Base-by-base conservation (phyloP, 352 stramenopile species). In the Globisporangium canariense region DNA sequence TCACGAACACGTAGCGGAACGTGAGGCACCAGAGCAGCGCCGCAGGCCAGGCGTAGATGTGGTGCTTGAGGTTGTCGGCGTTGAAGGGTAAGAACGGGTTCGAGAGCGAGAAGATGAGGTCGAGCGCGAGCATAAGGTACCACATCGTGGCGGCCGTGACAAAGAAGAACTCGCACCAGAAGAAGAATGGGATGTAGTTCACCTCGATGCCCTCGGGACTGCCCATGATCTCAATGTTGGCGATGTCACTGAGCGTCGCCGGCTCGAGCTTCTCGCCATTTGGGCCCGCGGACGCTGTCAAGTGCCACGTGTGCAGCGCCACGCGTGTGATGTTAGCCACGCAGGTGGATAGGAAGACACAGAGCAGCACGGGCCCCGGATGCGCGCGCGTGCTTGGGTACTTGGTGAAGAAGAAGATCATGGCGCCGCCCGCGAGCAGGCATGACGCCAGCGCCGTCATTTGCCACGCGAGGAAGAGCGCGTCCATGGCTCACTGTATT, bases 71-170 rank as follows among this genome's bases (percentile, higher is more conserved):
- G 63, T 89, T 90, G 75, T 94, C 86, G 55, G 83, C 80, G 66
- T 92, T 89, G 74, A 94, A 94, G 8, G 86, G 86, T 54, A 94
- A 65, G 70, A 94, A 94, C 65, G 86, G 86, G 67, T 94, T 94
- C 47, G 82, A 91, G 11, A 94, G 74, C 66, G 86, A 94, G 69
- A 91, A 93, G 67, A 94, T 93, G 45, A 94, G 71, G 60, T 94
- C 84, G 18, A 93, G 66, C 58, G 86, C 84, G 30, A 94, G 70
- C 86, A 94, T 94, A 66, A 94, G 79, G 66, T 81, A 90, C 86
- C 86, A 94, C 52, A 93, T 86, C 28, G 84, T 93, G 36, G 79
- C 62, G 16, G 86, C 75, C 47, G 84, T 92, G 62, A 73, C 72
- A 72, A 94, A 92, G 81, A 93, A 94, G 65, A 92, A 89, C 58